Percentiles rank a stretch among this genome's conserved stretches.
Evolutionary conservation across 306 rosid genomes (phyloP).

Genomic region (Albizia julibrissin): DNA sequence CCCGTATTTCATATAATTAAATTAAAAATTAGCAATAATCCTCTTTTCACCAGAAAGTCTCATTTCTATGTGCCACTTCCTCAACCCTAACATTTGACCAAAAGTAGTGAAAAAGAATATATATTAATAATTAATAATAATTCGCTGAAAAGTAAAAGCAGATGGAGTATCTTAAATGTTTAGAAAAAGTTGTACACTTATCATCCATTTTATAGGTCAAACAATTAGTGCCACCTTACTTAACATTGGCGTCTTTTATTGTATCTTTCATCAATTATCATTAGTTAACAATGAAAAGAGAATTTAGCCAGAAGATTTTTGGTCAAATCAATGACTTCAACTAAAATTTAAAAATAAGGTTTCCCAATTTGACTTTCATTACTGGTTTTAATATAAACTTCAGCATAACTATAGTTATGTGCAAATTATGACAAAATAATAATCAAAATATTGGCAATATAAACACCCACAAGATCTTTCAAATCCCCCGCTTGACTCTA

Average conservation of each 20-base stretch:
- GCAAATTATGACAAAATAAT: conserved; percentile 10
- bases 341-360: conserved; percentile 15
- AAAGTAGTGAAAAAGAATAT: conserved; percentile 27
- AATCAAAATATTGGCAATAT: background rate
- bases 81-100: background rate
- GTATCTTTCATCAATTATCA: background rate
- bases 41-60: conserved; percentile 10
- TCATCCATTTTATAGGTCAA: conserved; percentile 7
- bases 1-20: conserved; percentile 1
- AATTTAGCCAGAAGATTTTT: conserved; percentile 27
- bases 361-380: conserved; percentile 39
- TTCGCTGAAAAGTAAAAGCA: conserved; percentile 35
- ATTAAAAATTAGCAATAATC: background rate
- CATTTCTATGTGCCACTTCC: conserved; percentile 7
- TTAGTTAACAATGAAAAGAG: background rate
- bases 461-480: conserved; percentile 7
- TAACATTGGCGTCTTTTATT: background rate
- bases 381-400: background rate
- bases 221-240: background rate
- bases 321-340: conserved; percentile 32
- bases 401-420: conserved; percentile 16
- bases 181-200: conserved; percentile 35
- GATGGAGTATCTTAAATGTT: conserved; percentile 20
- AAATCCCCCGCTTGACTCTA: background rate
- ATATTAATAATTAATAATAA: conserved; percentile 24